Conservation (phyloP, 345 rosid genomes). For the Arabidopsis thaliana region TAIR10.1 NC_003070.9:10219001-10219500, state of each 20-base stretch:
- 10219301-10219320: constrained; percentile 8
- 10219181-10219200: constrained; percentile 1
- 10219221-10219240: constrained; percentile 15
- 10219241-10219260: background rate
- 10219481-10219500: background rate
- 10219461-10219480: background rate
- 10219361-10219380: background rate
- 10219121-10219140: too few species aligned
- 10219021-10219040: background rate
- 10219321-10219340: background rate
- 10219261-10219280: background rate
- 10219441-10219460: background rate
- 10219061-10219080: constrained; percentile 25
- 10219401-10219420: too few species aligned
- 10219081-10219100: background rate
- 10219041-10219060: constrained; percentile 22
- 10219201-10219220: constrained; percentile 23
- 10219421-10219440: too few species aligned
- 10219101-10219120: too few species aligned
- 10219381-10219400: too few species aligned
- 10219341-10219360: background rate
- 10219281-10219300: constrained; percentile 25
- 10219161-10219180: constrained; percentile 20
- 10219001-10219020: constrained; percentile 15
- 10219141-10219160: background rate